These are phyloP conservation scores for Fusarium pilosicola DNA, from an alignment of 2,329 filamentous ascomycete genomes.

Conservation along the genomic window DNA sequence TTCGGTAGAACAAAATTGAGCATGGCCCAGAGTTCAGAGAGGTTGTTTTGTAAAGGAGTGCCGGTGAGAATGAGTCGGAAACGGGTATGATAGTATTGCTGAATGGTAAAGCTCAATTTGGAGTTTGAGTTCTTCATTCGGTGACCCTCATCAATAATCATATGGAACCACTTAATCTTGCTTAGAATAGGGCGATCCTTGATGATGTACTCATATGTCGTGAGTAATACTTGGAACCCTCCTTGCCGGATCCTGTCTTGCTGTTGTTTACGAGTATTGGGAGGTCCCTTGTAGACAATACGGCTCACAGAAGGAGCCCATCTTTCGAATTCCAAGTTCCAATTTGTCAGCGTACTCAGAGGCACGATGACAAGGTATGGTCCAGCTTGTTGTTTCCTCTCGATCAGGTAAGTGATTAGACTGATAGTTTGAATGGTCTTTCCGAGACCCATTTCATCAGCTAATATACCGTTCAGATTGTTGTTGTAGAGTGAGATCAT, in stretches of 20 bases:
- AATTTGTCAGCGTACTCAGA: constrained; percentile 96
- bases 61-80: constrained; percentile 97
- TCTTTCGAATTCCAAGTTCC: constrained; percentile 98
- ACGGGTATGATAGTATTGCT: constrained; percentile 92
- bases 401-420: constrained; percentile 95
- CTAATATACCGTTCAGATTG: constrained; percentile 97
- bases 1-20: constrained; percentile 98
- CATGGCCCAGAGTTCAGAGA: constrained; percentile 95
- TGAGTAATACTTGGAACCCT: constrained; percentile 94
- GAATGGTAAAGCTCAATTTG: constrained; percentile 94
- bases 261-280: constrained; percentile 85
- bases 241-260: constrained; percentile 95
- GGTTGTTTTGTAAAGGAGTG: constrained; percentile 96
- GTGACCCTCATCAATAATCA: constrained; percentile 99
- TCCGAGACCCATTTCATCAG: constrained; percentile 99
- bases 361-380: constrained; percentile 98
- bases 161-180: constrained; percentile 99
- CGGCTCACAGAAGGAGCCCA: constrained; percentile 90
- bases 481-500: constrained; percentile 99
- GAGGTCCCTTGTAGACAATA: constrained; percentile 97
- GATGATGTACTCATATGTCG: constrained; percentile 99
- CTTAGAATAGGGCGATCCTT: constrained; percentile 94
- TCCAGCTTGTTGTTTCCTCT: constrained; percentile 90
- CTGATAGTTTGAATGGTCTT: constrained; percentile 99
- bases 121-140: constrained; percentile 99